Base-by-base conservation (phyloP, 2,329 filamentous ascomycete species). In the Chaetothyriales sp. region DNA sequence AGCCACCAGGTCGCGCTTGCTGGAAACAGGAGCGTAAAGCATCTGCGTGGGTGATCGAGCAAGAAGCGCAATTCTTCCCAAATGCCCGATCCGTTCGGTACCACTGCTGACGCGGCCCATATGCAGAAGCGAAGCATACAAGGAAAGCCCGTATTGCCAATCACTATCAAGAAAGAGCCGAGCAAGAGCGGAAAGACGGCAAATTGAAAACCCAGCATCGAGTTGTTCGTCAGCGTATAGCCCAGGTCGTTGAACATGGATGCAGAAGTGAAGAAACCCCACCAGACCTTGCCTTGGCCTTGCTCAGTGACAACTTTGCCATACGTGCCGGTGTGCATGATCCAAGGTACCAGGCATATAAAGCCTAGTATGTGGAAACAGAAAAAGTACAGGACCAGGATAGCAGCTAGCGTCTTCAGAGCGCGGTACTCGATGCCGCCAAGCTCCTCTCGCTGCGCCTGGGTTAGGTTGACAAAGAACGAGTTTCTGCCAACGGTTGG, bases 391-490 rank as follows among this genome's bases (percentile, higher is more conserved):
- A 70, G 72, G 2, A 85, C 75, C 18, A 97, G 72, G 28, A 97
- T 81, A 25, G 87, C 65, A 1, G 86, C 86, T 47, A 98, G 70
- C 1, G 88, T 87, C 66, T 95, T 94, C 54, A 98, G 67, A 0
- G 90, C 86, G 5, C 92, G 83, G 64, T 98, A 98, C 66, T 98
- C 92, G 57, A 98, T 95, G 18, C 92, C 92, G 9, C 92, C 92
- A 2, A 98, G 72, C 67, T 98, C 92, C 64, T 98, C 89, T 58
- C 92, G 80, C 68, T 98, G 89, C 57, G 92, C 88, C 59, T 94
- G 85, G 0, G 85, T 86, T 58, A 98, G 69, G 59, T 89, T 87
- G 10, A 92, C 77, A 63, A 97, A 98, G 40, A 86, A 84, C 9
- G 90, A 97, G 66, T 98, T 98, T 56, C 92, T 82, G 20, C 85